Conservation (phyloP, 2,329 filamentous ascomycete species). For the Alternaria brassicae region DNA sequence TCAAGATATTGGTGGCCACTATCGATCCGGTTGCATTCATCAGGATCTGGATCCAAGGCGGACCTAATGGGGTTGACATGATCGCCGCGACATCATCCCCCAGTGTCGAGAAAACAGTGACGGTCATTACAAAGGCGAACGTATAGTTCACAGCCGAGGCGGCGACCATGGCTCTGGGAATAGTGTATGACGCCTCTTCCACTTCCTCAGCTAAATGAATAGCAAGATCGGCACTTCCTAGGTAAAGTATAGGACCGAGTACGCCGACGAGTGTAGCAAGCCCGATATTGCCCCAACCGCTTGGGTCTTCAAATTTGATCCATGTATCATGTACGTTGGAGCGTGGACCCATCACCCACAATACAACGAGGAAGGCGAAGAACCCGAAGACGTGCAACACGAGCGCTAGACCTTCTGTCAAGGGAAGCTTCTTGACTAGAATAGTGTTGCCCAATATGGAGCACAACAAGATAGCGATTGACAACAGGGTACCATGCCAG, state of each 20-base stretch:
- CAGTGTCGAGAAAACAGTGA: constrained; percentile 19
- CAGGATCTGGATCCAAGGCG: constrained; percentile 32
- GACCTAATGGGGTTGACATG: constrained; percentile 20
- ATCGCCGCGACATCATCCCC: constrained; percentile 1
- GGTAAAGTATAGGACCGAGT: constrained; percentile 37
- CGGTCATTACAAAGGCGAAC: constrained; percentile 41
- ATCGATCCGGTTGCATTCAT: constrained; percentile 27
- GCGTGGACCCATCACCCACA: constrained; percentile 39
- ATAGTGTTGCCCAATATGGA: constrained; percentile 51
- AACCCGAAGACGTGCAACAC: constrained; percentile 60
- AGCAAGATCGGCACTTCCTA: constrained; percentile 44
- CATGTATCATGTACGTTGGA: constrained; percentile 51
- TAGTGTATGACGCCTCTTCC: constrained; percentile 26
- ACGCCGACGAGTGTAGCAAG: constrained; percentile 53
- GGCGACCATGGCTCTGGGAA: constrained; percentile 48
- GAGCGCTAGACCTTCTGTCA: constrained; percentile 43
- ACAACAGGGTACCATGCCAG: constrained; percentile 59
- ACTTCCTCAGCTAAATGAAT: constrained; percentile 45
- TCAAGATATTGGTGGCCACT: constrained; percentile 29
- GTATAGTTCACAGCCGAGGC: constrained; percentile 44
- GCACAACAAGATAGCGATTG: constrained; percentile 51
- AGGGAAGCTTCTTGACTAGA: constrained; percentile 48
- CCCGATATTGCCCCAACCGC: constrained; percentile 50
- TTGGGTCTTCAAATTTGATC: constrained; percentile 54
- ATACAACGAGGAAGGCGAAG: constrained; percentile 55